Evolutionary conservation across 805 yeast genomes (phyloP), one percentile per base, ranked within the genome.

Genomic region (Kodamaea nitidulidarum): DNA sequence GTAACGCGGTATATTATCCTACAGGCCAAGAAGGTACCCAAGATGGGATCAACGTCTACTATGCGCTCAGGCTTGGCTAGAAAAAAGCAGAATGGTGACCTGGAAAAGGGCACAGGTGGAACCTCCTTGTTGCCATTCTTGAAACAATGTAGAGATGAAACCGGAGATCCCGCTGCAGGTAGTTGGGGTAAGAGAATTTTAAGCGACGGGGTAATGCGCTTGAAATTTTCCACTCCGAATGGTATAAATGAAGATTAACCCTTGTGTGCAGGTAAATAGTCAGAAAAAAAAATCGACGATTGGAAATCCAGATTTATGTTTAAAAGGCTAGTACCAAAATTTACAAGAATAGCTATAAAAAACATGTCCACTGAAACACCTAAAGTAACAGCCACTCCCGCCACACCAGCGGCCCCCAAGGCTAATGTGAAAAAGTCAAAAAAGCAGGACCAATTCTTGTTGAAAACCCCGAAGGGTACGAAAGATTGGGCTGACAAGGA

Each of bases 401-500:
- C 41, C 32, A 32, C 40, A 5, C 52, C 37, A 49, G 56, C 24
- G 49, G 55, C 43, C 11, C 25, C 33, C 4, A 20, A 32, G 27
- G 42, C 46, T 1, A 38, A 39, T 20, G 41, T 32, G 25, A 62
- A 60, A 44, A 64, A 63, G 49, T 58, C 67, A 36, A 71, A 71
- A 57, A 65, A 71, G 43, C 50, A 46, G 29, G 77, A 77, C 44
- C 81, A 78, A 50, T 88, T 86, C 60, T 78, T 84, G 45, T 72
- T 93, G 58, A 93, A 93, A 64, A 88, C 95, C 32, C 98, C 98
- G 37, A 93, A 93, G 62, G 98, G 98, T 48, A 68, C 98, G 51
- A 90, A 88, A 63, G 98, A 93, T 63, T 93, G 98, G 98, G 87
- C 96, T 47, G 98, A 93, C 54, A 84, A 84, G 60, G 98, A 93